These are phyloP conservation scores for Rhodotorula sphaerocarpa DNA, from an alignment of 768 basidiomycete genomes.

Conservation along the genomic window DNA sequence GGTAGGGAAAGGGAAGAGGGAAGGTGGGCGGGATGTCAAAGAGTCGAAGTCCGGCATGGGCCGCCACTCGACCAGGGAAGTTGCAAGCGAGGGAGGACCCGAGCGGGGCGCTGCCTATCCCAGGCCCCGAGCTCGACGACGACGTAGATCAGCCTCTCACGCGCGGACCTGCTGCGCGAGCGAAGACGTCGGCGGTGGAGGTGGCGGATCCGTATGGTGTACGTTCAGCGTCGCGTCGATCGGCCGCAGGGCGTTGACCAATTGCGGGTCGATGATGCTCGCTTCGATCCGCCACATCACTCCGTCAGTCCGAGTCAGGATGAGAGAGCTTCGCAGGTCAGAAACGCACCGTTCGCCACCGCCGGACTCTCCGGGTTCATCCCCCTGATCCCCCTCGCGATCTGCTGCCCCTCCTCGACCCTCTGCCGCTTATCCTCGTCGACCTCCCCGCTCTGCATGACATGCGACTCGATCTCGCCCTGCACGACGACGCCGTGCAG, in stretches of 20 bases:
- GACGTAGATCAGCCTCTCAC: neutral
- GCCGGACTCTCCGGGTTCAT: conserved; percentile 26
- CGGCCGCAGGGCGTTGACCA: conserved; percentile 28
- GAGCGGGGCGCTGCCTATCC: no score
- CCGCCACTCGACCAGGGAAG: no score
- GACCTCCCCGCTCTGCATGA: conserved; percentile 19
- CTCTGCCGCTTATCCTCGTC: conserved; percentile 13
- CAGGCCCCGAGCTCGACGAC: no score
- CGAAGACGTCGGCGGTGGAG: conserved; percentile 16
- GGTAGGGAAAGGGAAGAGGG: no score
- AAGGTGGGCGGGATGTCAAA: no score
- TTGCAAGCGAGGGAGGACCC: no score
- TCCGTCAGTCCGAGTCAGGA: neutral
- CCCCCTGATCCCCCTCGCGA: conserved; percentile 25
- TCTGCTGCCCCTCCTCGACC: conserved; percentile 17
- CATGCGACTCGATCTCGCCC: conserved; percentile 34
- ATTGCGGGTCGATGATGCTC: conserved; percentile 24
- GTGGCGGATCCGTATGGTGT: conserved; percentile 31
- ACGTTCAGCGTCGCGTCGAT: conserved; percentile 29
- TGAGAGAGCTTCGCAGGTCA: neutral
- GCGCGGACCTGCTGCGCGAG: conserved; percentile 6
- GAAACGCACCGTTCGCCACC: conserved; percentile 6
- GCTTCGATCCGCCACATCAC: neutral
- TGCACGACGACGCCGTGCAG: conserved; percentile 63
- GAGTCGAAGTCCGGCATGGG: no score